Evolutionary conservation across 495 filamentous ascomycete species (phyloP).

Genomic region (Tuber calosporum): DNA sequence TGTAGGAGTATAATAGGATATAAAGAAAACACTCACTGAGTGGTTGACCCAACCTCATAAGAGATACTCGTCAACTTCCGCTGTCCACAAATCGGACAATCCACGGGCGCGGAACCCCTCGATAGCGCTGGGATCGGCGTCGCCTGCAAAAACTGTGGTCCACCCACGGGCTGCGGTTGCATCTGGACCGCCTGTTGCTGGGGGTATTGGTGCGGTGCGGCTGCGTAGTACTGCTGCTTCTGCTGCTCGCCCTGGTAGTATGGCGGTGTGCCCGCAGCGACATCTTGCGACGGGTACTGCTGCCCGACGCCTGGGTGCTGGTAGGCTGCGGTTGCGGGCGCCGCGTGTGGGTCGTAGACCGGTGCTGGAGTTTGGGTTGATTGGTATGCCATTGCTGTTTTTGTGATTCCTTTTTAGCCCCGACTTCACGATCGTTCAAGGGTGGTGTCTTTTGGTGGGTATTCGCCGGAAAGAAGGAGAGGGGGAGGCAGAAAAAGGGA

Average conservation of each 20-base stretch:
- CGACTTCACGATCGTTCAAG: not conserved
- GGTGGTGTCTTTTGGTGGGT: not conserved
- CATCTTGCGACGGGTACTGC: not conserved
- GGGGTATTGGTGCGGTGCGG: not conserved
- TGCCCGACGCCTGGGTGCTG: not conserved
- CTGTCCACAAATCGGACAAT: constrained; percentile 26
- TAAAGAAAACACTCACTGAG: constrained; percentile 21
- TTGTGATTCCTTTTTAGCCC: not conserved
- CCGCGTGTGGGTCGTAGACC: not conserved
- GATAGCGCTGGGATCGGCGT: constrained; percentile 9
- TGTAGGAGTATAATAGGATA: not conserved
- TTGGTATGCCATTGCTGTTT: not conserved
- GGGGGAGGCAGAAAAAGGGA: not conserved
- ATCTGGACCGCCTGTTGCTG: not conserved
- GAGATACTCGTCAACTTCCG: constrained; percentile 10
- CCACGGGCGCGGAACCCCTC: constrained; percentile 19
- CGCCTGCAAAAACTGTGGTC: constrained; percentile 7
- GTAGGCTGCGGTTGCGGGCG: not conserved
- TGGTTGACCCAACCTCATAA: constrained; percentile 12
- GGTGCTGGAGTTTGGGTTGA: not conserved
- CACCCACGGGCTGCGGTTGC: not conserved
- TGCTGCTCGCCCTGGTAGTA: not conserved
- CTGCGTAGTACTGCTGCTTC: not conserved
- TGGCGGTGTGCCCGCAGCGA: not conserved
- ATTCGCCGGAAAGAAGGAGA: not conserved